Evolutionary conservation across 2,329 filamentous ascomycete species (phyloP).

Genomic region (Paracamarosporium sp.): DNA sequence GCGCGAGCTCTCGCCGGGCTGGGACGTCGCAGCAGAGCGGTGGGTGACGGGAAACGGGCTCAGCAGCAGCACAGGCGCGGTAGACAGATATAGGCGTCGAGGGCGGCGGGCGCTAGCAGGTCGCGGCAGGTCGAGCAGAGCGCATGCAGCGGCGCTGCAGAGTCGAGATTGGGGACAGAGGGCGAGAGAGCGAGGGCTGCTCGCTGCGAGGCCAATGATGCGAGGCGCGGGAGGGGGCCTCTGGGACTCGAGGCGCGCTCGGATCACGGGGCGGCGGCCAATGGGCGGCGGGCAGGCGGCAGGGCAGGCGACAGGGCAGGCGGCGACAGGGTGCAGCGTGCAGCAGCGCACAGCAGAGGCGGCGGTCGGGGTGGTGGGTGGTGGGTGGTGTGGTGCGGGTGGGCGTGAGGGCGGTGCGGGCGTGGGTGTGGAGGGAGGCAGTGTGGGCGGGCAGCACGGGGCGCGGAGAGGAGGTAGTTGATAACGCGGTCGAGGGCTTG

Average conservation of each 20-base stretch:
- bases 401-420: constrained; percentile 7
- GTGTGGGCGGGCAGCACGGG: not conserved
- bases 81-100: constrained; percentile 7
- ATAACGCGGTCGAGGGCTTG: constrained; percentile 12
- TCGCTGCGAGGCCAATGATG: constrained; percentile 35
- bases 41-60: constrained; percentile 14
- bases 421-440: not conserved
- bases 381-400: no score
- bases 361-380: no score
- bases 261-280: not conserved
- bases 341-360: no score
- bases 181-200: constrained; percentile 20
- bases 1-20: not conserved
- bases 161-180: constrained; percentile 20
- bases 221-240: constrained; percentile 27
- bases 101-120: constrained; percentile 34
- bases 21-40: constrained; percentile 13
- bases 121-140: constrained; percentile 26
- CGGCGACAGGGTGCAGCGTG: no score
- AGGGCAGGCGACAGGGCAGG: constrained; percentile 21
- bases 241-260: constrained; percentile 28
- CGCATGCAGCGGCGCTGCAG: constrained; percentile 32
- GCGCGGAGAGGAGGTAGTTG: not conserved
- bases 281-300: constrained; percentile 2
- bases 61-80: constrained; percentile 10